Evolutionary conservation across 441 rosid genomes (phyloP).

Genomic region (Erysimum pusillum): DNA sequence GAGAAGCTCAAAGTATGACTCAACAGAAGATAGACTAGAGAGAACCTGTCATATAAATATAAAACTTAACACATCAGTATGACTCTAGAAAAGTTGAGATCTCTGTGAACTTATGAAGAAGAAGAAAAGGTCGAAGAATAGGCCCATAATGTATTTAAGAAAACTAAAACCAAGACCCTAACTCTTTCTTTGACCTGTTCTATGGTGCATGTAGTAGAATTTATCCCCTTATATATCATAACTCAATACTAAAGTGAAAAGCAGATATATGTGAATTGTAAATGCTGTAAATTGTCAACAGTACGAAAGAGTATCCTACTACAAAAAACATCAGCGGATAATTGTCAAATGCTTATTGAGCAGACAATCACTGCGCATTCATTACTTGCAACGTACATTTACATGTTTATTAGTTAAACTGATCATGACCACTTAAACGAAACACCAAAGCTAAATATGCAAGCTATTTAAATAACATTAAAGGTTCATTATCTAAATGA

Average conservation of each 20-base stretch:
- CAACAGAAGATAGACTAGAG: conserved; percentile 71
- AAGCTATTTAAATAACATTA: not conserved
- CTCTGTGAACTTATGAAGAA: conserved; percentile 4
- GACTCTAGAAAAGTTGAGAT: conserved; percentile 1
- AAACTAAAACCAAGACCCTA: conserved; percentile 1
- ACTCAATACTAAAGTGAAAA: not conserved
- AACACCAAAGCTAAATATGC: conserved; percentile 1
- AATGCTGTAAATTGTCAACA: not conserved
- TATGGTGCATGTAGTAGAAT: conserved; percentile 1
- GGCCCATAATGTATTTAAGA: not conserved
- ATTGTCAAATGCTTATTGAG: not conserved
- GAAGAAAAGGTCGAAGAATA: conserved; percentile 10
- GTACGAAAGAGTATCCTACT: not conserved
- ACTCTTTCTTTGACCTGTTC: conserved; percentile 1
- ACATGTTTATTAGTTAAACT: not conserved
- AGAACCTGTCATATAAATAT: conserved; percentile 56
- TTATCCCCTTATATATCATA: not conserved
- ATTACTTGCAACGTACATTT: not conserved
- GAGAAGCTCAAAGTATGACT: conserved; percentile 73
- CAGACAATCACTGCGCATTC: not conserved
- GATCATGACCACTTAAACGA: not conserved
- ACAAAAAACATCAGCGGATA: not conserved
- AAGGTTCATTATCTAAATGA: not conserved
- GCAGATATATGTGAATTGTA: not conserved
- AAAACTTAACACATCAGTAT: conserved; percentile 1